Percentiles rank a stretch among this genome's conserved stretches.
Evolutionary conservation across 371 early-diverging fungal genomes (phyloP).

Genomic region (Mucor lusitanicus): DNA sequence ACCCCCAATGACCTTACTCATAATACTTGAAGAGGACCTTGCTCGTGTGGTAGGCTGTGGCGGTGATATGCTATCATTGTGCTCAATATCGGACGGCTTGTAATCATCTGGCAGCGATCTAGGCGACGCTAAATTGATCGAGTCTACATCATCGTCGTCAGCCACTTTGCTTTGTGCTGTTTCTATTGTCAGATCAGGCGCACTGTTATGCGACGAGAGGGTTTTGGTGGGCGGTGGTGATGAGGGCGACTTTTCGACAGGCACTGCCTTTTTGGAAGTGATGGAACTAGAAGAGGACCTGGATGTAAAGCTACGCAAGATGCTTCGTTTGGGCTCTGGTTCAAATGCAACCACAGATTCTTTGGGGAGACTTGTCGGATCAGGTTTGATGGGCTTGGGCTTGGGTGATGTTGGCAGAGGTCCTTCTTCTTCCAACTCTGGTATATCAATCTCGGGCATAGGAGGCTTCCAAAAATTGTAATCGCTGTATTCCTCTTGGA

Average conservation of each 20-base stretch:
- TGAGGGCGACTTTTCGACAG: neutral
- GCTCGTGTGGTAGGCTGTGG: neutral
- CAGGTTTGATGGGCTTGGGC: conserved; percentile 45
- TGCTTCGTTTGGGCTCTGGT: conserved; percentile 14
- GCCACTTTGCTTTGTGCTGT: neutral
- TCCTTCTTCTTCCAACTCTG: conserved; percentile 32
- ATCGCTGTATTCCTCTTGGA: conserved; percentile 79
- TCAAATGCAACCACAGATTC: conserved; percentile 25
- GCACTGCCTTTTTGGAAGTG: neutral
- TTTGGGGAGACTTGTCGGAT: conserved; percentile 30
- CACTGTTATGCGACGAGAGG: conserved; percentile 1
- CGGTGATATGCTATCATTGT: neutral
- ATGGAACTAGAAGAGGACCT: conserved; percentile 4
- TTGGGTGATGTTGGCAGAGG: conserved; percentile 27
- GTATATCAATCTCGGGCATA: conserved; percentile 58
- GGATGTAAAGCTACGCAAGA: conserved; percentile 46
- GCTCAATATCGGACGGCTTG: neutral
- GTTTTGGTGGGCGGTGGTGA: neutral
- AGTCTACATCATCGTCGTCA: neutral
- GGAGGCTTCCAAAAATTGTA: conserved; percentile 84
- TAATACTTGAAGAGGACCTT: conserved; percentile 6
- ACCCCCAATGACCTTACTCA: conserved; percentile 21
- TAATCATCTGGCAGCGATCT: conserved; percentile 14
- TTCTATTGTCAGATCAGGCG: neutral
- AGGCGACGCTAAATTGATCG: neutral